These are phyloP conservation scores for Suhomyces pyralidae DNA, from an alignment of 805 yeast species.

Conservation along the genomic window DNA sequence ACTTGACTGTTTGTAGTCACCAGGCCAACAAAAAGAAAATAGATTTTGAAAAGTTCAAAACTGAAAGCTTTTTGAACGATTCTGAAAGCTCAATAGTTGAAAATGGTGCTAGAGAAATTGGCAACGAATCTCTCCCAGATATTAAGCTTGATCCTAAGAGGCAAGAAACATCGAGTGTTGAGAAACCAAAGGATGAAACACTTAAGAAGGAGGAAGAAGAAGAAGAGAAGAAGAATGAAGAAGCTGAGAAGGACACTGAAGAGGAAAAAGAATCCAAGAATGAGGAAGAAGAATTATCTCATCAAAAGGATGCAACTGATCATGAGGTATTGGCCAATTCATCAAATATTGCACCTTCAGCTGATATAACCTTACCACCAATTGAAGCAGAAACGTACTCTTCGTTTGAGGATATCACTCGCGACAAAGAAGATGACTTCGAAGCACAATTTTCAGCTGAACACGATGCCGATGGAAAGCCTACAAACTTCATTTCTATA, in stretches of 20 bases:
- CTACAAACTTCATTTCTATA: slow-evolving; percentile 33
- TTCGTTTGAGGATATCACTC: slow-evolving; percentile 40
- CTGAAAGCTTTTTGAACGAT: slow-evolving; percentile 3
- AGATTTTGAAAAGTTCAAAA: slow-evolving; percentile 11
- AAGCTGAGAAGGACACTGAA: slow-evolving; percentile 14
- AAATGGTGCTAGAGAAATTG: slow-evolving; percentile 4
- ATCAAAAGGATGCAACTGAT: neutral
- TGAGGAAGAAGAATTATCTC: neutral
- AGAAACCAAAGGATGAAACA: neutral
- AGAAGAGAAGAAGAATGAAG: neutral
- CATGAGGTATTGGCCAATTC: slow-evolving; percentile 39
- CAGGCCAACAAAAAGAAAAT: slow-evolving; percentile 3
- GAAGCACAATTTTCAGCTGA: slow-evolving; percentile 44
- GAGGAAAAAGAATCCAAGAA: slow-evolving; percentile 11
- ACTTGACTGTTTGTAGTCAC: slow-evolving; percentile 9
- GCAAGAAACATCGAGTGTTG: neutral
- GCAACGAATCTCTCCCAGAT: neutral
- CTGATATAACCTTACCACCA: slow-evolving; percentile 34
- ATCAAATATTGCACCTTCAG: slow-evolving; percentile 37
- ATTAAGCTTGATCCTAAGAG: neutral
- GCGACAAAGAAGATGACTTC: slow-evolving; percentile 23
- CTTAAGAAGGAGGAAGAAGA: neutral
- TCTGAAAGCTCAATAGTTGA: slow-evolving; percentile 12
- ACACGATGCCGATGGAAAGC: slow-evolving; percentile 30
- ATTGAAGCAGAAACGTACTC: slow-evolving; percentile 41